Base-by-base conservation (phyloP, 192 early-diverging fungal species). In the Podila epicladia region DNA sequence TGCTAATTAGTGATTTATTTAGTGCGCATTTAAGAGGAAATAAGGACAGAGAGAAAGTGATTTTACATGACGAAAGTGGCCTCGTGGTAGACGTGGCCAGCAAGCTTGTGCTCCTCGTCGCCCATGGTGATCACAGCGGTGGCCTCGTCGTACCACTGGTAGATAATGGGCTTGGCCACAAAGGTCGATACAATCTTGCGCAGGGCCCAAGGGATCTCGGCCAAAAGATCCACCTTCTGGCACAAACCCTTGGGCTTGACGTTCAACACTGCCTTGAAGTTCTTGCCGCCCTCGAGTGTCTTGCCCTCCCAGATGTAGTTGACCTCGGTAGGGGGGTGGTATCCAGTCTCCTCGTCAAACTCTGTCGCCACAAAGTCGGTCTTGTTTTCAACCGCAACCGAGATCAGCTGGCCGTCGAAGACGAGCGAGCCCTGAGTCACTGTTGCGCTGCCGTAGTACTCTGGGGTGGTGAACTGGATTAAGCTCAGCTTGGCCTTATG, bases 91-190 rank as follows among this genome's bases (percentile, higher is more conserved):
- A 92, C 85, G 29, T 89, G 80, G 15, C 97, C 97, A 11, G 82
- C 75, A 20, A 94, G 33, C 35, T 82, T 78, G 63, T 87, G 84
- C 48, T 84, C 83, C 48, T 91, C 88, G n/a, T 91, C 89, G n/a
- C 92, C 96, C 62, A 98, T 70, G 15, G 84, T 89, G 26, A 98
- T 85, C 55, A 90, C 87, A 48, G 92, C 92, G 11, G 83, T 85
- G 4, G 91, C 91, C 37, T 92, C 89, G 63, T 96, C 92, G 63
- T 93, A 90, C 92, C 96, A 97, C 82, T 99, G 95, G 82, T 97
- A 99, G 37, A 96, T 89, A 70, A 92, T 98, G 38, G 97, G 97
- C 68, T 94, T 94, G 24, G 95, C 96, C 33, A 99, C 92, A 70
- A 97, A 92, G 0, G 96, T 93, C 28, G 72, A 67, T 15, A 99